phyloP scores from a whole-genome alignment of 169 alveolate species.

The Eimeria sp. region DNA sequence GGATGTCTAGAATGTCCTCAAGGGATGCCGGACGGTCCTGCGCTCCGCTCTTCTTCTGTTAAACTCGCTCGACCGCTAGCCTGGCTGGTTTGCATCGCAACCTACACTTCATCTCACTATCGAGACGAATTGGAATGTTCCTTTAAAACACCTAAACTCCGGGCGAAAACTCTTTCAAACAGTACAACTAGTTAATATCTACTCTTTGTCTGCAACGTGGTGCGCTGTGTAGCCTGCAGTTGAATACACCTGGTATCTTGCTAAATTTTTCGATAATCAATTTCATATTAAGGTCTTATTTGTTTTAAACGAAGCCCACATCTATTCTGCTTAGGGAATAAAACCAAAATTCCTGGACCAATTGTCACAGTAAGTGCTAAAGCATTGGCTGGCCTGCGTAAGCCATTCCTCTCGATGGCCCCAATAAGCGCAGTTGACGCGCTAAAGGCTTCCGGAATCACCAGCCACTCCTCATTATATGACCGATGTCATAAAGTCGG shows the following conservation, averaged over 20 bases:
- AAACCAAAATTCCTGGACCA: neutral
- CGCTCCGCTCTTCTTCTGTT: neutral
- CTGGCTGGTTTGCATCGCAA: neutral
- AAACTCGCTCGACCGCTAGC: neutral
- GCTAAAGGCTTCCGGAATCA: neutral
- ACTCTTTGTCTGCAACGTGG: no score
- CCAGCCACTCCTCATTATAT: slow-evolving; percentile 82
- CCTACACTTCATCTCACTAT: neutral
- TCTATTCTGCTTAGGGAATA: neutral
- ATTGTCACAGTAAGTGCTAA: neutral
- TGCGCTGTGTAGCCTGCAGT: neutral
- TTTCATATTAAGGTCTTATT: neutral
- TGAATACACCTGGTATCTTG: neutral
- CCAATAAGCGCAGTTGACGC: neutral
- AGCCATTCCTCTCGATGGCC: neutral
- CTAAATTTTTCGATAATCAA: neutral
- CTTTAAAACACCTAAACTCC: neutral
- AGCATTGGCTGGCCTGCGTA: neutral
- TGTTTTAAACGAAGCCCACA: neutral
- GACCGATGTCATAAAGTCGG: slow-evolving; percentile 67
- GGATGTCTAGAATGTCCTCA: neutral
- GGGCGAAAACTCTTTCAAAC: neutral
- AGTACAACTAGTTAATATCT: neutral
- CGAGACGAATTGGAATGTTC: neutral
- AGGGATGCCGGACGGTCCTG: neutral